These are phyloP conservation scores for Diaporthe ilicicola DNA, from an alignment of 2,329 filamentous ascomycete species.

Conservation along the genomic window DNA sequence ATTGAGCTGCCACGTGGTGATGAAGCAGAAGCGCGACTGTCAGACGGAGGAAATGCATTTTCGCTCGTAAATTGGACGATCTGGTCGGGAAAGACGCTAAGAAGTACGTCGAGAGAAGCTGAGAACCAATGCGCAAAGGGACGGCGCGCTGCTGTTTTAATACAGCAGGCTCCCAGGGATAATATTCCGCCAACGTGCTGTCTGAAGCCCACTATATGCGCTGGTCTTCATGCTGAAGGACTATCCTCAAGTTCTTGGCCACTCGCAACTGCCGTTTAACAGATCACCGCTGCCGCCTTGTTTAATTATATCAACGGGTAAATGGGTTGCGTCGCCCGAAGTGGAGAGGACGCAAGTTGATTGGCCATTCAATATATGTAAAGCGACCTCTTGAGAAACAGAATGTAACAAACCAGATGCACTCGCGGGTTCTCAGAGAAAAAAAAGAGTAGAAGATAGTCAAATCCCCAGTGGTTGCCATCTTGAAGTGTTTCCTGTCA, in stretches of 20 bases:
- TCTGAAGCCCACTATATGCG: background rate
- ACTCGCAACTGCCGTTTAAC: slow-evolving; percentile 5
- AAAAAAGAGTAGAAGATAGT: no score
- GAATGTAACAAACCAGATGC: background rate
- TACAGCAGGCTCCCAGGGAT: background rate
- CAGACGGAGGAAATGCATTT: background rate
- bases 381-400: background rate
- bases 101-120: background rate
- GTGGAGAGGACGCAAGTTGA: slow-evolving; percentile 1
- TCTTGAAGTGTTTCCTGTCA: no score
- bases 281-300: background rate
- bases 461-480: no score
- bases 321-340: background rate
- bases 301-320: slow-evolving; percentile 8
- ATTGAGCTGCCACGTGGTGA: background rate
- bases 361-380: slow-evolving; percentile 10
- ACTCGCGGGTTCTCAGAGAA: background rate
- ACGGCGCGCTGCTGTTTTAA: background rate
- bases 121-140: no score
- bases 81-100: background rate
- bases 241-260: background rate
- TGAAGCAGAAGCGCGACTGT: background rate
- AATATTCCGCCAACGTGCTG: background rate
- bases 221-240: background rate
- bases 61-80: background rate